phyloP scores from a whole-genome alignment of 1,284 basidiomycete species.

The Sporisorium sorghi region DNA sequence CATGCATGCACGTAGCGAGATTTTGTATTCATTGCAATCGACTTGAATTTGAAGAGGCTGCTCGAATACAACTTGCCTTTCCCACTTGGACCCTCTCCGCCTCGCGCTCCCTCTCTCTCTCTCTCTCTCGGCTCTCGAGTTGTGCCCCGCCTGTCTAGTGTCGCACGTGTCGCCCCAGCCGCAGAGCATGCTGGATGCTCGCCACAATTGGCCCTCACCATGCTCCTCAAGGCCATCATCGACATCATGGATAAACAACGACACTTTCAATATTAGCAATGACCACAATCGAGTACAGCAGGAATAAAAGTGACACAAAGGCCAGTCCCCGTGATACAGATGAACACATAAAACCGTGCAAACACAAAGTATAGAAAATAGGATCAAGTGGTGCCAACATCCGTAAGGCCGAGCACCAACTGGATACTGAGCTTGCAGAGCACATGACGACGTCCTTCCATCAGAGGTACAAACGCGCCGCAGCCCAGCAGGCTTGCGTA shows the following conservation, averaged over 20 bases:
- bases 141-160: conserved; percentile 3
- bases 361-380: neutral
- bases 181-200: neutral
- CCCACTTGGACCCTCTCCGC: conserved; percentile 6
- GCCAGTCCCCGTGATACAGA: neutral
- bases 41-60: neutral
- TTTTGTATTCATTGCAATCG: conserved; percentile 3
- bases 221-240: neutral
- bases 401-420: conserved; percentile 58
- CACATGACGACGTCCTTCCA: conserved; percentile 47
- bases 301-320: neutral
- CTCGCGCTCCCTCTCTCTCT: no score
- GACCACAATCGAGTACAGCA: conserved; percentile 8
- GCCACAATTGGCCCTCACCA: no score
- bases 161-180: conserved; percentile 24
- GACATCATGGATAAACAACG: neutral
- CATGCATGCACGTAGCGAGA: neutral
- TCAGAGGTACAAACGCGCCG: conserved; percentile 54
- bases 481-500: conserved; percentile 63
- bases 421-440: conserved; percentile 58
- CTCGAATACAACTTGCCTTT: conserved; percentile 4
- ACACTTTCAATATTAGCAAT: conserved; percentile 9
- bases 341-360: neutral
- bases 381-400: conserved; percentile 49
- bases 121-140: neutral